Evolutionary conservation across 352 stramenopile genomes (phyloP).

Genomic region (Thalassiosira exigua): DNA sequence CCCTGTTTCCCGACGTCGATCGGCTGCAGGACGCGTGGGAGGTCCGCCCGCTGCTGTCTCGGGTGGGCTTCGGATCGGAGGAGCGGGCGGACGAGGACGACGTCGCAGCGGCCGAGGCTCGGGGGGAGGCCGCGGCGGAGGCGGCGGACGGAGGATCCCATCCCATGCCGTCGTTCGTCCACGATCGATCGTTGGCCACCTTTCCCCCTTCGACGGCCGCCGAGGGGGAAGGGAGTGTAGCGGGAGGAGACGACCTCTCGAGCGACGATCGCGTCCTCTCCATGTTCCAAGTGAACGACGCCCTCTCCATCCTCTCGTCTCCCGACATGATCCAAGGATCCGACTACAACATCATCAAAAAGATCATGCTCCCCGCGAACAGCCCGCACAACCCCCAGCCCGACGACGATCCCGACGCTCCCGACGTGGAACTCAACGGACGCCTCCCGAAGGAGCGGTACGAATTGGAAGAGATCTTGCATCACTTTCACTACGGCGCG

Average conservation of each 20-base stretch:
- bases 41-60: not conserved
- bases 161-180: not conserved
- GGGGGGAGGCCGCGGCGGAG: not conserved
- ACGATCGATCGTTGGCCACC: not conserved
- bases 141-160: not conserved
- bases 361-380: constrained; percentile 28
- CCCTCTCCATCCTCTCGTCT: constrained; percentile 11
- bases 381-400: too few relatives aligned
- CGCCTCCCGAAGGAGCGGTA: constrained; percentile 30
- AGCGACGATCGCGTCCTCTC: constrained; percentile 12
- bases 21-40: not conserved
- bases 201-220: too few relatives aligned
- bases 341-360: constrained; percentile 48
- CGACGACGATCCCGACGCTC: not conserved
- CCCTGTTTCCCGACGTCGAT: not conserved
- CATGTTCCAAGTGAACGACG: constrained; percentile 27
- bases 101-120: too few relatives aligned
- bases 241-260: not conserved
- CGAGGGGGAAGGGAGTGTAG: not conserved
- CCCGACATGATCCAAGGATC: constrained; percentile 11
- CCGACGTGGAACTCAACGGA: constrained; percentile 37
- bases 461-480: constrained; percentile 23
- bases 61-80: not conserved
- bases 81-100: not conserved
- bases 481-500: constrained; percentile 38